Percentiles rank a stretch among this genome's conserved stretches.
Evolutionary conservation across 2,329 filamentous ascomycete species (phyloP).

Genomic region (Metarhizium robertsii): DNA sequence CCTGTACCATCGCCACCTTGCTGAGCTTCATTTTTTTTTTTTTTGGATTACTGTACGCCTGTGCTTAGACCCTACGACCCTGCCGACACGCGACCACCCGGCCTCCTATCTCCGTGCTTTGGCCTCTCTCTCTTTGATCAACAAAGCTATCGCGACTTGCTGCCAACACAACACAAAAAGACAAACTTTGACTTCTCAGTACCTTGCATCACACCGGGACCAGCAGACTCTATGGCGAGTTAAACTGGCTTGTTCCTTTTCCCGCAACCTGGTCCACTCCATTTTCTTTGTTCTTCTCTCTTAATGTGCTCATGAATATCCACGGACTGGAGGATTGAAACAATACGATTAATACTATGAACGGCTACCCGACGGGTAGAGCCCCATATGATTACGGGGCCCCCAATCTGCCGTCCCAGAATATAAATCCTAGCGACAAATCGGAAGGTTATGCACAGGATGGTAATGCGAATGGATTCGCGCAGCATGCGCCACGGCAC

Average conservation of each 20-base stretch:
- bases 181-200: not conserved
- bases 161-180: not conserved
- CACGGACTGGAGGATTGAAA: slow-evolving; percentile 5
- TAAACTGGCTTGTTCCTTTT: not conserved
- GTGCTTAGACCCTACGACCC: not conserved
- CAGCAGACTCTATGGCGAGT: slow-evolving; percentile 3
- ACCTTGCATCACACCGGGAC: not conserved
- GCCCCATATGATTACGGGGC: slow-evolving; percentile 26
- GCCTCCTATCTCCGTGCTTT: not conserved
- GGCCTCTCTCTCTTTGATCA: not conserved
- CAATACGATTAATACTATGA: slow-evolving; percentile 21
- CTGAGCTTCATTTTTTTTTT: not conserved
- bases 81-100: not conserved
- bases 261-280: slow-evolving; percentile 2
- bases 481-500: slow-evolving; percentile 37
- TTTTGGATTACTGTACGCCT: not conserved
- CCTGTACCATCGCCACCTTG: no score
- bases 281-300: slow-evolving; percentile 5
- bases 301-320: slow-evolving; percentile 15
- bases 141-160: not conserved
- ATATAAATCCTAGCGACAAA: slow-evolving; percentile 34
- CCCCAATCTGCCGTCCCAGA: slow-evolving; percentile 21
- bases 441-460: slow-evolving; percentile 50
- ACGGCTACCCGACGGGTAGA: slow-evolving; percentile 26
- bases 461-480: slow-evolving; percentile 20